These are phyloP conservation scores for Leersia perrieri DNA, from an alignment of 176 grass and related monocot species.

Conservation along the genomic window DNA sequence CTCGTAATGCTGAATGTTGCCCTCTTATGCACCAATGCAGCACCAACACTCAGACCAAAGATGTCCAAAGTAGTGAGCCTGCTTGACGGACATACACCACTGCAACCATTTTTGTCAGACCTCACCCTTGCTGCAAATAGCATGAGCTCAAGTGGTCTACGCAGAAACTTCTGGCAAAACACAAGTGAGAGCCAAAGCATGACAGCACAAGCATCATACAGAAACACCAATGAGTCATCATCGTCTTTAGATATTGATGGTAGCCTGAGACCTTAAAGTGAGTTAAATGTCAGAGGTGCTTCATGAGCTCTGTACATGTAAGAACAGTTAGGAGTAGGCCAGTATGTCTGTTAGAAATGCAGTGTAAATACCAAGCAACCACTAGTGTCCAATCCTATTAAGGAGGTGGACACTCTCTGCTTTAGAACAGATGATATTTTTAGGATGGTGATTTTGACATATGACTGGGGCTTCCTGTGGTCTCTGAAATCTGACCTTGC, in stretches of 20 bases:
- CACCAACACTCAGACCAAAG: constrained; percentile 81
- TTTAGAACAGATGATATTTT: neutral
- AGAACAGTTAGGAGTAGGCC: constrained; percentile 16
- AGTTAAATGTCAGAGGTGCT: constrained; percentile 3
- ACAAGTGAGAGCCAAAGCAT: constrained; percentile 45
- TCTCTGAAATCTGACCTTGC: constrained; percentile 12
- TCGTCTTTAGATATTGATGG: constrained; percentile 24
- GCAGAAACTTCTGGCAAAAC: constrained; percentile 75
- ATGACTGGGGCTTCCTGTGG: neutral
- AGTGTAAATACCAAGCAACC: constrained; percentile 8
- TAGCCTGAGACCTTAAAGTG: constrained; percentile 29
- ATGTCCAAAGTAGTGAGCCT: constrained; percentile 86
- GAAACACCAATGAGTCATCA: constrained; percentile 33
- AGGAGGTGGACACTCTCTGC: neutral
- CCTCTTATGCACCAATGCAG: constrained; percentile 70
- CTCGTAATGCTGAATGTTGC: constrained; percentile 74
- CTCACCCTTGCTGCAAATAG: constrained; percentile 46
- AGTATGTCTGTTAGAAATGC: constrained; percentile 3
- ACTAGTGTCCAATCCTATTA: neutral
- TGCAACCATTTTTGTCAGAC: constrained; percentile 60
- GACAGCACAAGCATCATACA: constrained; percentile 35
- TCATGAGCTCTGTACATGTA: constrained; percentile 24
- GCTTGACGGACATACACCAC: constrained; percentile 59
- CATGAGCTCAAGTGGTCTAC: constrained; percentile 35
- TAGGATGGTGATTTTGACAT: neutral